Evolutionary conservation across 805 yeast species (phyloP).

Genomic region (Brettanomyces naardenensis): DNA sequence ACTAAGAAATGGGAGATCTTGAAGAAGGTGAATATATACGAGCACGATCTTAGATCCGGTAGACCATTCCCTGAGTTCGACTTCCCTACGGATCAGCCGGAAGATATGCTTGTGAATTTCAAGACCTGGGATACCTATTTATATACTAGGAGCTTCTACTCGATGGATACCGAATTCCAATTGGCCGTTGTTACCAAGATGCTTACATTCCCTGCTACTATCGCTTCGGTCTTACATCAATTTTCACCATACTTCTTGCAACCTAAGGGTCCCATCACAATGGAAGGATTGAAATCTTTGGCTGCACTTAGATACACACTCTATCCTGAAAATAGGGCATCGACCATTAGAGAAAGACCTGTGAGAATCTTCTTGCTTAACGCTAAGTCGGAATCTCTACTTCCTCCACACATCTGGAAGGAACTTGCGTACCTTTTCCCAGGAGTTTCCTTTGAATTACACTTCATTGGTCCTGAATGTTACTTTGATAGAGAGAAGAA

Average conservation of each 20-base stretch:
- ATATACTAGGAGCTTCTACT: constrained; percentile 85
- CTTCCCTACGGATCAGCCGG: constrained; percentile 75
- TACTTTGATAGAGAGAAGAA: constrained; percentile 66
- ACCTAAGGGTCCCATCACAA: constrained; percentile 81
- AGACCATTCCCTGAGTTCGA: constrained; percentile 93
- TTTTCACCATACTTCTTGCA: constrained; percentile 74
- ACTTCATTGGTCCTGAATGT: constrained; percentile 92
- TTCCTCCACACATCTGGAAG: constrained; percentile 94
- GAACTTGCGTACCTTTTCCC: constrained; percentile 86
- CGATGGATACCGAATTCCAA: constrained; percentile 96
- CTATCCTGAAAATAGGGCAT: constrained; percentile 60
- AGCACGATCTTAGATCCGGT: constrained; percentile 91
- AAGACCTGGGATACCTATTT: constrained; percentile 88
- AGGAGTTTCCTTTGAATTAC: constrained; percentile 71
- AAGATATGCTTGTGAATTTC: constrained; percentile 69
- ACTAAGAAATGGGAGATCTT: constrained; percentile 61
- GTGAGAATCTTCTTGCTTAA: constrained; percentile 85
- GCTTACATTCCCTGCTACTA: constrained; percentile 87
- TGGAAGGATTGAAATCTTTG: constrained; percentile 89
- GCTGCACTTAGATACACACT: constrained; percentile 89
- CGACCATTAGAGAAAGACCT: constrained; percentile 74
- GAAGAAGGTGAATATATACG: constrained; percentile 84
- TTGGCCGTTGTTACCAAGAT: constrained; percentile 92
- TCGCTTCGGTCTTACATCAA: constrained; percentile 75
- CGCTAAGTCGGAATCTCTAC: constrained; percentile 85